A percentile compares a stretch with the other conserved stretches of the same genome.
phyloP scores from a whole-genome alignment of 2,329 filamentous ascomycete genomes.

The Penicillium sclerotigenum region DNA sequence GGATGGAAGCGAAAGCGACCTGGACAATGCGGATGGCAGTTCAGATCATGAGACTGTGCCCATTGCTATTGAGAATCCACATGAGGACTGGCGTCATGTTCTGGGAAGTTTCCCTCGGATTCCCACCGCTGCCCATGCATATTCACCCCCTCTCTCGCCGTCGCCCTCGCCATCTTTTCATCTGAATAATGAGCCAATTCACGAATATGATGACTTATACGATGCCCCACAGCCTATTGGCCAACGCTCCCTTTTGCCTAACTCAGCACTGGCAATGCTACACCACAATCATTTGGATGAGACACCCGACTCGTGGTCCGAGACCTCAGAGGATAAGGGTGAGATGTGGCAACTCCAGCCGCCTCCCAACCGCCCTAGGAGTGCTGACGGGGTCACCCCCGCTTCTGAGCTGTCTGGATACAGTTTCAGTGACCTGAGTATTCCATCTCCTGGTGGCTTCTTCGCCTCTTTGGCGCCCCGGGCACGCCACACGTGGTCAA shows the following conservation, averaged over 20 bases:
- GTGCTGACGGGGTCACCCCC: slow-evolving; percentile 46
- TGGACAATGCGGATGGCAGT: slow-evolving; percentile 23
- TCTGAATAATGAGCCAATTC: slow-evolving; percentile 17
- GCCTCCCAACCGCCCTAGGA: slow-evolving; percentile 48
- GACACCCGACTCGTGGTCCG: slow-evolving; percentile 40
- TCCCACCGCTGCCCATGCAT: slow-evolving; percentile 27
- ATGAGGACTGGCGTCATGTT: slow-evolving; percentile 59
- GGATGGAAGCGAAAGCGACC: slow-evolving; percentile 28
- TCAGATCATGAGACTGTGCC: slow-evolving; percentile 33
- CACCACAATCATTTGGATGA: slow-evolving; percentile 64
- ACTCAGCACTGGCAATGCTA: slow-evolving; percentile 75
- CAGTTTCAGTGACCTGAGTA: slow-evolving; percentile 75
- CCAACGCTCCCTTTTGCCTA: slow-evolving; percentile 68
- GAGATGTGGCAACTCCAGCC: slow-evolving; percentile 63
- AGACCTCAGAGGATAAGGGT: slow-evolving; percentile 50
- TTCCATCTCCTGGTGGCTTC: slow-evolving; percentile 88
- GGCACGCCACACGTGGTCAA: slow-evolving; percentile 78
- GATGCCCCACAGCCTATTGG: slow-evolving; percentile 34
- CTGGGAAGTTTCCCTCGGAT: slow-evolving; percentile 42
- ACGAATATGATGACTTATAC: slow-evolving; percentile 17
- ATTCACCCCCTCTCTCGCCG: slow-evolving; percentile 14
- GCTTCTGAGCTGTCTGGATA: slow-evolving; percentile 60
- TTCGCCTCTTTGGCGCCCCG: slow-evolving; percentile 78
- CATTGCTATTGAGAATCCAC: slow-evolving; percentile 38
- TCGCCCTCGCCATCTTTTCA: slow-evolving; percentile 8